These are phyloP conservation scores for Gaeumannomyces sp. DNA, from an alignment of 2,329 filamentous ascomycete species.

Conservation along the genomic window DNA sequence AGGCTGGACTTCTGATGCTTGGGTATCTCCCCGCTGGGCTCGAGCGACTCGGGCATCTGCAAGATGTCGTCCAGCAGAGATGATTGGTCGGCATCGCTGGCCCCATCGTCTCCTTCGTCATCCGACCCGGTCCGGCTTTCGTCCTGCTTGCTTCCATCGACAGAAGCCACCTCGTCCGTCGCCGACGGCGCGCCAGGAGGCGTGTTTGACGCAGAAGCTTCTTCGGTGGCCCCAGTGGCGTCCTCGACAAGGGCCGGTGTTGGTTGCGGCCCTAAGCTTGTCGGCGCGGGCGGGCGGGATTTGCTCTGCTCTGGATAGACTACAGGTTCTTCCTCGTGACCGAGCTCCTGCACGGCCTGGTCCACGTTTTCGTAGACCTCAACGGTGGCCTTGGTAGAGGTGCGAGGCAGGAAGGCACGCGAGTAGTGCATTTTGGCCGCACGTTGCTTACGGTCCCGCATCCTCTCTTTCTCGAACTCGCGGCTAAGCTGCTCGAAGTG, in stretches of 20 bases:
- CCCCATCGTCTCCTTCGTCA: constrained; percentile 66
- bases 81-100: constrained; percentile 67
- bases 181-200: background rate
- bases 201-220: background rate
- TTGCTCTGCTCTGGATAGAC: constrained; percentile 24
- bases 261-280: background rate
- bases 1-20: constrained; percentile 90
- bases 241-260: background rate
- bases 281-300: constrained; percentile 10
- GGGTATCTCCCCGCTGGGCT: constrained; percentile 52
- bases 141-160: constrained; percentile 29
- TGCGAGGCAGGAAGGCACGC: constrained; percentile 74
- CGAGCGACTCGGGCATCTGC: constrained; percentile 47
- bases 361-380: constrained; percentile 93
- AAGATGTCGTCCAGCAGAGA: constrained; percentile 57
- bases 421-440: constrained; percentile 69
- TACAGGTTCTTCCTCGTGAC: constrained; percentile 56
- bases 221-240: background rate
- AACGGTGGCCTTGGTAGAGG: constrained; percentile 90
- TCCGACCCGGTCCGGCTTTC: constrained; percentile 59
- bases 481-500: constrained; percentile 96
- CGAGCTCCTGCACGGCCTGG: constrained; percentile 81
- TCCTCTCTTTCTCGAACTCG: constrained; percentile 91
- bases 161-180: constrained; percentile 16
- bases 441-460: constrained; percentile 75